Evolutionary conservation across 2,329 filamentous ascomycete species (phyloP).

Genomic region (Colletotrichum sojae): DNA sequence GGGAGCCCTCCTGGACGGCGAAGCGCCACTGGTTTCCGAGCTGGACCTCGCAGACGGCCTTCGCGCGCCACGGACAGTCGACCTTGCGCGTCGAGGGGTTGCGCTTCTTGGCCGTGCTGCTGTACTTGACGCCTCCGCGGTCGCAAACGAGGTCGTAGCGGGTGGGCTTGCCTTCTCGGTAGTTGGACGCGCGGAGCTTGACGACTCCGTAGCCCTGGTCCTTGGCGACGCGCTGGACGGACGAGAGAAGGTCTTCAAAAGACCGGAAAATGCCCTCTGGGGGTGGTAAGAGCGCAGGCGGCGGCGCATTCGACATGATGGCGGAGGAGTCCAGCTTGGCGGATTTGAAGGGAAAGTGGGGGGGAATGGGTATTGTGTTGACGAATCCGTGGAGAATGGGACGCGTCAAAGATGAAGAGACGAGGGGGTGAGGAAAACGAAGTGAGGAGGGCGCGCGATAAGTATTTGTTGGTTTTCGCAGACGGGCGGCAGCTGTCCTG

Average conservation of each 20-base stretch:
- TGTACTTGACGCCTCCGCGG: slow-evolving; percentile 75
- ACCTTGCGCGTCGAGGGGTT: slow-evolving; percentile 76
- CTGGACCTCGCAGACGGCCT: slow-evolving; percentile 75
- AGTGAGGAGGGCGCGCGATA: slow-evolving; percentile 42
- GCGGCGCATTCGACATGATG: slow-evolving; percentile 63
- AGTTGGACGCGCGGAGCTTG: slow-evolving; percentile 74
- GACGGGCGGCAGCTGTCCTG: slow-evolving; percentile 20
- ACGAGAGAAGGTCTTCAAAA: slow-evolving; percentile 71
- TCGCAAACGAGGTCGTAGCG: slow-evolving; percentile 75
- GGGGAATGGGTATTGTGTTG: slow-evolving; percentile 37
- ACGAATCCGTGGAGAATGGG: slow-evolving; percentile 31
- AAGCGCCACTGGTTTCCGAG: slow-evolving; percentile 76
- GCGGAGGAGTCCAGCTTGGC: slow-evolving; percentile 45
- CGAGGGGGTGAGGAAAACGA: slow-evolving; percentile 40
- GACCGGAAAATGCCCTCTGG: slow-evolving; percentile 72
- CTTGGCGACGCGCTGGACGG: slow-evolving; percentile 72
- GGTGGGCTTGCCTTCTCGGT: slow-evolving; percentile 73
- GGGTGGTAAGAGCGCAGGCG: slow-evolving; percentile 65
- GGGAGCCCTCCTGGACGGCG: slow-evolving; percentile 70
- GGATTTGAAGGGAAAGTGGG: slow-evolving; percentile 46
- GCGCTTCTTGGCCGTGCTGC: slow-evolving; percentile 75
- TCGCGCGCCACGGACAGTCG: slow-evolving; percentile 74
- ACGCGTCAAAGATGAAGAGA: slow-evolving; percentile 41
- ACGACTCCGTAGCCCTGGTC: slow-evolving; percentile 75
- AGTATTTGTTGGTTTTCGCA: slow-evolving; percentile 31